Conservation (phyloP, 1,284 basidiomycete species). For the Fomes fomentarius region DNA sequence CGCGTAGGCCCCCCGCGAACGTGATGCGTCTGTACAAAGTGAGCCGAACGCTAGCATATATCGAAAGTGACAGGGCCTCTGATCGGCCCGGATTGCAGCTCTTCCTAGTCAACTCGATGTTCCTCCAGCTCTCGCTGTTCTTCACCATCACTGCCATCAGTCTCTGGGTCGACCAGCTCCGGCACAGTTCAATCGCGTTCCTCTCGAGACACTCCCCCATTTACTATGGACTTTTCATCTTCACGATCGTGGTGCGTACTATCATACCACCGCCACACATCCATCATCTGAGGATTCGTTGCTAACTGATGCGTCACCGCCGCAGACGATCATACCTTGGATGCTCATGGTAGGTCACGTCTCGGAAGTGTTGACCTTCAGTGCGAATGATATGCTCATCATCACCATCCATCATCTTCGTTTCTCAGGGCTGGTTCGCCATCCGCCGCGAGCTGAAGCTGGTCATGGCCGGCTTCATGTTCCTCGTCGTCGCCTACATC, state of each 20-base stretch:
- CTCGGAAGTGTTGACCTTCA: no score
- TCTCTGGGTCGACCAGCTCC: slow-evolving; percentile 59
- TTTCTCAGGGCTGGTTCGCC: slow-evolving; percentile 53
- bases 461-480: slow-evolving; percentile 48
- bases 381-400: no score
- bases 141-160: slow-evolving; percentile 51
- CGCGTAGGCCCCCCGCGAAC: slow-evolving; percentile 54
- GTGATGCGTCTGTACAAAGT: slow-evolving; percentile 56
- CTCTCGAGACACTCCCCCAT: slow-evolving; percentile 45
- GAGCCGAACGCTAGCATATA: slow-evolving; percentile 13
- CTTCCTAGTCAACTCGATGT: slow-evolving; percentile 58
- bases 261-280: no score
- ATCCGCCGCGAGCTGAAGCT: slow-evolving; percentile 48
- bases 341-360: slow-evolving; percentile 37
- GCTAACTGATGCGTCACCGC: not conserved
- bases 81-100: slow-evolving; percentile 35
- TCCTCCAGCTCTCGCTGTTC: slow-evolving; percentile 59
- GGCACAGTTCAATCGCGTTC: slow-evolving; percentile 45
- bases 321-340: slow-evolving; percentile 55
- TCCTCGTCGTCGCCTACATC: slow-evolving; percentile 42
- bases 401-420: not conserved
- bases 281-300: no score
- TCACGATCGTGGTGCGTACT: slow-evolving; percentile 45
- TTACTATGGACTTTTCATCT: slow-evolving; percentile 50
- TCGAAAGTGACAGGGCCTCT: not conserved